phyloP scores from a whole-genome alignment of 805 yeast genomes.

The Candida tibetensis region DNA sequence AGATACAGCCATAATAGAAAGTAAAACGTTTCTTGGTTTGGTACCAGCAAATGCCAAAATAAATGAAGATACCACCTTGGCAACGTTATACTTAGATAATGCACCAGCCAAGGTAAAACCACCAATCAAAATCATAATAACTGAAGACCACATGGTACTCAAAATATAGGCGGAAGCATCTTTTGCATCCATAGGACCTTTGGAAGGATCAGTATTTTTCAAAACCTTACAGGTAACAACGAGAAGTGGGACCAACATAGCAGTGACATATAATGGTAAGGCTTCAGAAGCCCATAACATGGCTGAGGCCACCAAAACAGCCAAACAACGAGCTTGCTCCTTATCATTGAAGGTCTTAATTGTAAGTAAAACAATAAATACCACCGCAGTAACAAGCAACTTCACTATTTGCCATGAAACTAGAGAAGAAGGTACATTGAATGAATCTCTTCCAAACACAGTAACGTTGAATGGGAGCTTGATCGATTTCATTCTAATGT shows the following conservation, averaged over 20 bases:
- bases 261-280: slow-evolving; percentile 48
- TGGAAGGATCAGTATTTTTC: slow-evolving; percentile 45
- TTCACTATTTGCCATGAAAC: slow-evolving; percentile 49
- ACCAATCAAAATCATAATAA: slow-evolving; percentile 83
- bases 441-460: slow-evolving; percentile 11
- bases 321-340: slow-evolving; percentile 71
- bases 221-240: slow-evolving; percentile 46
- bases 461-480: slow-evolving; percentile 19
- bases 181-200: slow-evolving; percentile 54
- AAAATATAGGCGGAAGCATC: slow-evolving; percentile 79
- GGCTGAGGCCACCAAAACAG: slow-evolving; percentile 56
- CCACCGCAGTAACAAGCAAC: slow-evolving; percentile 44
- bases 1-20: slow-evolving; percentile 84
- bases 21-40: slow-evolving; percentile 70
- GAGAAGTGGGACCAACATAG: slow-evolving; percentile 48
- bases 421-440: slow-evolving; percentile 46
- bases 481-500: slow-evolving; percentile 17
- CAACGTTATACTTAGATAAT: slow-evolving; percentile 84
- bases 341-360: slow-evolving; percentile 60
- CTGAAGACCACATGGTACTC: slow-evolving; percentile 92
- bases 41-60: slow-evolving; percentile 83
- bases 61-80: slow-evolving; percentile 78
- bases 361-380: slow-evolving; percentile 51
- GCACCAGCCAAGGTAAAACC: slow-evolving; percentile 97
- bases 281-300: slow-evolving; percentile 54